Evolutionary conservation across 1,284 basidiomycete genomes (phyloP).

Genomic region (Gymnopus androsaceus): DNA sequence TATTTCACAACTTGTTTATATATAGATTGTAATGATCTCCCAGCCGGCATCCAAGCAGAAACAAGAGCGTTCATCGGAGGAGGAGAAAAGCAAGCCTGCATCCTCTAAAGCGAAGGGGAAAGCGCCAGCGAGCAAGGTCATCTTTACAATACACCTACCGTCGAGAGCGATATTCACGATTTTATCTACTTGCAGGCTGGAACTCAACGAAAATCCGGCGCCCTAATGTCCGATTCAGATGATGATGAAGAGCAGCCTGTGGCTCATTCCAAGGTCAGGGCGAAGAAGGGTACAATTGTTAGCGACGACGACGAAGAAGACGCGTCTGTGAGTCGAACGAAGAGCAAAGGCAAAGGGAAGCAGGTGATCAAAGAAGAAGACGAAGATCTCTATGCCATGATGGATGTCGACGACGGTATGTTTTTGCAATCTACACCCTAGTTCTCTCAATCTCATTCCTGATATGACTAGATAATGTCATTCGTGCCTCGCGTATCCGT

Average conservation of each 20-base stretch:
- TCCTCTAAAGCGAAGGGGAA: not conserved
- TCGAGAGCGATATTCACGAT: not conserved
- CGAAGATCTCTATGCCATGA: constrained; percentile 58
- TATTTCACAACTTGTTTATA: not conserved
- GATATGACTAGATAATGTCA: constrained; percentile 44
- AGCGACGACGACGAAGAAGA: constrained; percentile 60
- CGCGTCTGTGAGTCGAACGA: constrained; percentile 19
- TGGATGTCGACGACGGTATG: constrained; percentile 76
- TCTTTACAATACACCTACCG: not conserved
- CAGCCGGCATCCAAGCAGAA: constrained; percentile 11
- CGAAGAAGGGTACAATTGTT: constrained; percentile 50
- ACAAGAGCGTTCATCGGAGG: constrained; percentile 26
- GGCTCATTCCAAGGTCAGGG: constrained; percentile 24
- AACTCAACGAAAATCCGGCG: constrained; percentile 13
- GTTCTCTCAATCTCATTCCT: not conserved
- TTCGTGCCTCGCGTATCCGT: constrained; percentile 38
- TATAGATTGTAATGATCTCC: not conserved
- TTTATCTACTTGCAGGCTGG: not conserved
- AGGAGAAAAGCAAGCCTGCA: constrained; percentile 11
- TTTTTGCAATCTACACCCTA: constrained; percentile 1
- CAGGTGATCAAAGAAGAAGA: constrained; percentile 39
- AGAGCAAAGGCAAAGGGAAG: constrained; percentile 30
- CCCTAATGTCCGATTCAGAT: constrained; percentile 10
- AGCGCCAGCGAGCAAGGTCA: not conserved
- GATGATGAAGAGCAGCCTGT: constrained; percentile 24